These are phyloP conservation scores for Daldinia sp. DNA, from an alignment of 2,329 filamentous ascomycete species.

Conservation along the genomic window DNA sequence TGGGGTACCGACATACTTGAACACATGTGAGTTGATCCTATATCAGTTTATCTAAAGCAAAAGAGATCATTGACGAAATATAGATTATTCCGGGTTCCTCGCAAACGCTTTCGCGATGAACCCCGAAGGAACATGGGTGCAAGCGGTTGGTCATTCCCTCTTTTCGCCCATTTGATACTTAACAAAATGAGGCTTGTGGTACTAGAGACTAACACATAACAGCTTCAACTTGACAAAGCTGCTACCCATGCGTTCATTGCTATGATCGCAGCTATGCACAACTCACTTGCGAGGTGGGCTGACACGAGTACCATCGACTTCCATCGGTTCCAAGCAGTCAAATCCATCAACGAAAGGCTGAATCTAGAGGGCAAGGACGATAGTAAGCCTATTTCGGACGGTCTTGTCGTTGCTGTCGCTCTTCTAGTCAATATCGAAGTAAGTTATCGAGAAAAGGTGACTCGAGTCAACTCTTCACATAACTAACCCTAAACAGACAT, in stretches of 20 bases:
- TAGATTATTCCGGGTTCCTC: slow-evolving; percentile 52
- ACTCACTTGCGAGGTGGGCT: slow-evolving; percentile 51
- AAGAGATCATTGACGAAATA: slow-evolving; percentile 25
- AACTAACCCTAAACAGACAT: slow-evolving; percentile 41
- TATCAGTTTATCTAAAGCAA: neutral
- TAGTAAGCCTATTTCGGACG: slow-evolving; percentile 50
- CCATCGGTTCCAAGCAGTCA: slow-evolving; percentile 52
- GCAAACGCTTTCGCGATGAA: slow-evolving; percentile 53
- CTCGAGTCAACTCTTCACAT: neutral
- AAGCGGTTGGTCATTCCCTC: slow-evolving; percentile 43
- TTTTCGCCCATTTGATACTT: neutral
- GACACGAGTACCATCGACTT: slow-evolving; percentile 53
- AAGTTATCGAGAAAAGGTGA: slow-evolving; percentile 14
- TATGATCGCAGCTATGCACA: slow-evolving; percentile 53
- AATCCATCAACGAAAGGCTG: slow-evolving; percentile 51
- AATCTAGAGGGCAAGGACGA: slow-evolving; percentile 50
- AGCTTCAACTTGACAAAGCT: slow-evolving; percentile 52
- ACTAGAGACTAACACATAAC: slow-evolving; percentile 22
- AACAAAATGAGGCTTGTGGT: too few relatives aligned
- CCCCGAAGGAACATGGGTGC: slow-evolving; percentile 50
- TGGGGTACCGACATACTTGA: slow-evolving; percentile 52
- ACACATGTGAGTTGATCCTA: slow-evolving; percentile 45
- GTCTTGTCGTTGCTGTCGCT: slow-evolving; percentile 51
- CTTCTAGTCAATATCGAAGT: slow-evolving; percentile 53
- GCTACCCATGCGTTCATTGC: slow-evolving; percentile 53